Percentiles rank a stretch among this genome's conserved stretches.
Evolutionary conservation across 2,329 filamentous ascomycete species (phyloP).

Genomic region (Cadophora malorum): DNA sequence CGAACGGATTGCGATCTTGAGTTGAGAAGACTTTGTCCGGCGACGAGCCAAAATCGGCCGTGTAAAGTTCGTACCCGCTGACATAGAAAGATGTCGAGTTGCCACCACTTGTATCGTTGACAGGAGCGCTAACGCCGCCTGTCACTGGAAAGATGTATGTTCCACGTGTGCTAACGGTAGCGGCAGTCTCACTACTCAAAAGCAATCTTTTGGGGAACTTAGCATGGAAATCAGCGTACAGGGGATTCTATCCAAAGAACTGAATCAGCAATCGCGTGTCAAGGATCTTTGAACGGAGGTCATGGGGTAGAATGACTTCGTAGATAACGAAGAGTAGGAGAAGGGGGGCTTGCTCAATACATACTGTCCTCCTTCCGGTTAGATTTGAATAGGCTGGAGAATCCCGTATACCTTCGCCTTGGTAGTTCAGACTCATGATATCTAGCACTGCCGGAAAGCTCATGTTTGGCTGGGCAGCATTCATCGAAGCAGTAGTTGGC

Average conservation of each 20-base stretch:
- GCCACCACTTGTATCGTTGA: conserved; percentile 49
- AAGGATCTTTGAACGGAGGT: too few species aligned
- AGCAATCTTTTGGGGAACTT: conserved; percentile 56
- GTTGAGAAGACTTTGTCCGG: conserved; percentile 59
- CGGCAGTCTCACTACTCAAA: conserved; percentile 51
- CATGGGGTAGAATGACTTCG: too few species aligned
- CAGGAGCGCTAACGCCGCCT: conserved; percentile 44
- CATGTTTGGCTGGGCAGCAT: conserved; percentile 50
- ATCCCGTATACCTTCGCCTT: conserved; percentile 50
- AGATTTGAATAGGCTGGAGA: too few species aligned
- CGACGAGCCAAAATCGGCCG: conserved; percentile 53
- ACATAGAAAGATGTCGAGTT: conserved; percentile 49
- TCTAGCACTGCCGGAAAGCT: conserved; percentile 52
- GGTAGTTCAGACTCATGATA: conserved; percentile 61
- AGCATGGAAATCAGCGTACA: conserved; percentile 52
- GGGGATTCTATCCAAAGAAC: conserved; percentile 44
- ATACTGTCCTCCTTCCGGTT: too few species aligned
- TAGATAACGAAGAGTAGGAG: too few species aligned
- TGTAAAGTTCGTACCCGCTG: conserved; percentile 59
- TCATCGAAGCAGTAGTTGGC: conserved; percentile 53
- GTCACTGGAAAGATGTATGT: conserved; percentile 61
- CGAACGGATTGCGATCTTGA: conserved; percentile 56
- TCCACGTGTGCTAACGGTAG: conserved; percentile 56
- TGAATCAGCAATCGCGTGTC: too few species aligned
- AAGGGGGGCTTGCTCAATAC: too few species aligned